Evolutionary conservation across 108 stramenopile species (phyloP).

Genomic region (Mayamaea pseudoterrestris): DNA sequence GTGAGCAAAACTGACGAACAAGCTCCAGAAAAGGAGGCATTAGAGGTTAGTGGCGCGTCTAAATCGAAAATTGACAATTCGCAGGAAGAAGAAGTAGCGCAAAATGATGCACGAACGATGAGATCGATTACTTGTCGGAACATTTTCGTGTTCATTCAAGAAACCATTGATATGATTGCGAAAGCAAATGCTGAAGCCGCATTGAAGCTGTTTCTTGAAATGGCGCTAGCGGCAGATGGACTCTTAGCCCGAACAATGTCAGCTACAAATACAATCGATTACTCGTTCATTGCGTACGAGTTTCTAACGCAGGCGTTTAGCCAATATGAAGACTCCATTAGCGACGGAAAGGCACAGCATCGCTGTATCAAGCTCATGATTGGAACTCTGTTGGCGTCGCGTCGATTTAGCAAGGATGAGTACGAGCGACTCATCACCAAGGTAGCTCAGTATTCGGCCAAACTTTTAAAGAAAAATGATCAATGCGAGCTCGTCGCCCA

Average conservation of each 20-base stretch:
- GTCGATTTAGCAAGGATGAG: conserved; percentile 61
- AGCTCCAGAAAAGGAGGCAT: conserved; percentile 1
- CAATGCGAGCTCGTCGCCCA: conserved; percentile 89
- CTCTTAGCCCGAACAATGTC: conserved; percentile 15
- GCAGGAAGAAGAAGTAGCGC: too few species aligned
- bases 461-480: conserved; percentile 89
- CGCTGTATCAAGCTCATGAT: conserved; percentile 76
- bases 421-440: conserved; percentile 93
- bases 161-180: conserved; percentile 72
- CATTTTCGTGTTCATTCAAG: conserved; percentile 90
- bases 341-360: conserved; percentile 76
- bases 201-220: conserved; percentile 82
- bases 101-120: too few species aligned
- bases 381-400: conserved; percentile 70
- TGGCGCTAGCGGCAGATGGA: conserved; percentile 77
- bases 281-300: conserved; percentile 84
- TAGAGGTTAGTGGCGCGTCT: neutral
- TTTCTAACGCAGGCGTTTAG: conserved; percentile 89
- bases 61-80: neutral
- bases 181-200: conserved; percentile 56
- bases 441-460: conserved; percentile 87
- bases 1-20: conserved; percentile 9
- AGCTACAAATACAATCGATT: conserved; percentile 6
- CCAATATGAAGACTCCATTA: conserved; percentile 85
- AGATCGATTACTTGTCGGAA: conserved; percentile 73